Base-by-base conservation (phyloP, 805 yeast species). In the Candida ortonii region DNA sequence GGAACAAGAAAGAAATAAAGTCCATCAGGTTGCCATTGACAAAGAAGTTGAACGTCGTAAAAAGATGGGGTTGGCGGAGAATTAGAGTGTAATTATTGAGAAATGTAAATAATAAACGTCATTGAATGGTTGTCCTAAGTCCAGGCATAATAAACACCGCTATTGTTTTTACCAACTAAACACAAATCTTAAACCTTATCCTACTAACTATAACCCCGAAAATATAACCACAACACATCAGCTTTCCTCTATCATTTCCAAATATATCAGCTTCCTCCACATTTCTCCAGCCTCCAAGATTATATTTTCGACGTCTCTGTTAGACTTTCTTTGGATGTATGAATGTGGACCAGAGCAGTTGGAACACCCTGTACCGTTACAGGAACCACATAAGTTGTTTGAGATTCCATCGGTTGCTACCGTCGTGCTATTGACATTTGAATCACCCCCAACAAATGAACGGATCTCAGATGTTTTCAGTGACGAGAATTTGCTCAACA, bases 231-330 rank as follows among this genome's bases (percentile, higher is more conserved):
- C n/a, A n/a, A n/a, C n/a, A n/a, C n/a, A 10, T 39, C 36, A 41
- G 28, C 41, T 37, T 10, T 64, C 60, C 13, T 76, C 82, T 47
- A 71, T 66, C 46, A 72, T 62, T 53, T 78, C 84, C 38, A 65
- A 61, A 69, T 77, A 84, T 24, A 84, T 62, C 85, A 90, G 84
- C 49, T 78, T 81, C 44, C 96, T 68, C 95, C 95, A 86, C 26
- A 84, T 66, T 51, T 86, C 95, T 20, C 95, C 95, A 3, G 94
- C 89, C 55, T 81, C 89, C 36, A 66, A 63, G 26, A 85, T 69
- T 18, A 86, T 70, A 44, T 80, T 81, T 51, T 84, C 88, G 55
- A 86, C 81, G 46, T 83, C 86, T 39, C 65, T 46, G 30, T 50
- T 55, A 10, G 61, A 54, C 33, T 55, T 55, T 16, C 44, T 48